Evolutionary conservation across 768 basidiomycete species (phyloP).

Genomic region (Pilatotrama ljubarskyi): DNA sequence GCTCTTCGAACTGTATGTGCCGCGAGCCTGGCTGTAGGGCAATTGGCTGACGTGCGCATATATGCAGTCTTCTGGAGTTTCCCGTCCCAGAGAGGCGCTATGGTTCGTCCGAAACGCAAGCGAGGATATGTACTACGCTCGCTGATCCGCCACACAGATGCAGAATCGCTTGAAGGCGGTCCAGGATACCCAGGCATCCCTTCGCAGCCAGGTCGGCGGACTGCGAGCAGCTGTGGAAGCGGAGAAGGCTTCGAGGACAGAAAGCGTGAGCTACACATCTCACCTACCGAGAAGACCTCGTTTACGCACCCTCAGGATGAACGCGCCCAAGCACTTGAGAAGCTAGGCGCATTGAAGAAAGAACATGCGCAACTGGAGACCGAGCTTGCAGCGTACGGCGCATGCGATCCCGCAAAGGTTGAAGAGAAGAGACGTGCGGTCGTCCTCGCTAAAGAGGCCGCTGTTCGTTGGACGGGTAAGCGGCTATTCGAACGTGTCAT

Average conservation of each 20-base stretch:
- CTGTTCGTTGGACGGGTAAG: constrained; percentile 87
- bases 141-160: constrained; percentile 40
- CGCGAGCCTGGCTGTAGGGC: constrained; percentile 10
- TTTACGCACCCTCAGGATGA: constrained; percentile 44
- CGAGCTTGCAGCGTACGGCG: constrained; percentile 77
- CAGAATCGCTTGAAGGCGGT: constrained; percentile 54
- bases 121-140: no score
- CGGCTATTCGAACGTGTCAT: neutral
- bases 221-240: constrained; percentile 45
- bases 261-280: constrained; percentile 47
- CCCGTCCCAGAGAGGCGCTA: constrained; percentile 81
- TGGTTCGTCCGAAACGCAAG: constrained; percentile 42
- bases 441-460: constrained; percentile 79
- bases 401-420: constrained; percentile 80
- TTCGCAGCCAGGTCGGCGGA: constrained; percentile 52
- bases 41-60: constrained; percentile 21
- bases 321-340: constrained; percentile 54
- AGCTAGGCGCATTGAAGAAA: constrained; percentile 49
- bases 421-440: constrained; percentile 75
- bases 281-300: neutral
- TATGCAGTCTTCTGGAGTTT: constrained; percentile 91
- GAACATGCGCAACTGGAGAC: constrained; percentile 52
- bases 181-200: constrained; percentile 44
- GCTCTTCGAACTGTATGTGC: constrained; percentile 85
- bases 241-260: constrained; percentile 55